These are phyloP conservation scores for Pseudotulostoma volvatum DNA, from an alignment of 495 filamentous ascomycete genomes.

Conservation along the genomic window DNA sequence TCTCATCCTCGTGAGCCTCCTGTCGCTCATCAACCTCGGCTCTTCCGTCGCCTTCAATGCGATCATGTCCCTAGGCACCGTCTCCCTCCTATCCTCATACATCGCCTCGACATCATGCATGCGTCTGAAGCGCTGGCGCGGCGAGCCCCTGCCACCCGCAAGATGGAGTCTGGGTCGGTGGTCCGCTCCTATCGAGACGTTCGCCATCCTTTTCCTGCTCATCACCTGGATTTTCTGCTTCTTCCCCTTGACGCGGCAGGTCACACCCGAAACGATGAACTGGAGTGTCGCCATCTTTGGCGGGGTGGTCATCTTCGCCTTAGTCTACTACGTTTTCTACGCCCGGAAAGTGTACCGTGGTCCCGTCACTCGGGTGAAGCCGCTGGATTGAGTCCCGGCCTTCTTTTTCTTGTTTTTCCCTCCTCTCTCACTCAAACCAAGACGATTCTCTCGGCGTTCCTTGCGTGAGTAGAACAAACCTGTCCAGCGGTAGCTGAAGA, in stretches of 20 bases:
- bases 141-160: slow-evolving; percentile 23
- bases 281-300: slow-evolving; percentile 18
- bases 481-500: no score
- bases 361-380: background rate
- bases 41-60: slow-evolving; percentile 39
- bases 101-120: slow-evolving; percentile 33
- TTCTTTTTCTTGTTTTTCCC: no score
- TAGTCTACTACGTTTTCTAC: background rate
- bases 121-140: slow-evolving; percentile 26
- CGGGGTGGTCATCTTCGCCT: slow-evolving; percentile 6
- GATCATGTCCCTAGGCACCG: slow-evolving; percentile 30
- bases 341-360: slow-evolving; percentile 1
- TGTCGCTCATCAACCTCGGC: slow-evolving; percentile 45
- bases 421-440: no score
- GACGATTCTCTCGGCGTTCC: no score
- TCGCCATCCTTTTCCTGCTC: slow-evolving; percentile 11
- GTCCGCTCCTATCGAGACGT: slow-evolving; percentile 13
- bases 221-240: slow-evolving; percentile 16
- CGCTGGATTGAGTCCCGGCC: no score
- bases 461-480: no score
- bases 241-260: slow-evolving; percentile 12
- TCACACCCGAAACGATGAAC: slow-evolving; percentile 18
- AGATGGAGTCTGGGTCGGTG: slow-evolving; percentile 17
- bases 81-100: slow-evolving; percentile 27
- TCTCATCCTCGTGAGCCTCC: slow-evolving; percentile 20